Evolutionary conservation across 2,329 filamentous ascomycete species (phyloP).

Genomic region (Aotearoamyces nothofagi): DNA sequence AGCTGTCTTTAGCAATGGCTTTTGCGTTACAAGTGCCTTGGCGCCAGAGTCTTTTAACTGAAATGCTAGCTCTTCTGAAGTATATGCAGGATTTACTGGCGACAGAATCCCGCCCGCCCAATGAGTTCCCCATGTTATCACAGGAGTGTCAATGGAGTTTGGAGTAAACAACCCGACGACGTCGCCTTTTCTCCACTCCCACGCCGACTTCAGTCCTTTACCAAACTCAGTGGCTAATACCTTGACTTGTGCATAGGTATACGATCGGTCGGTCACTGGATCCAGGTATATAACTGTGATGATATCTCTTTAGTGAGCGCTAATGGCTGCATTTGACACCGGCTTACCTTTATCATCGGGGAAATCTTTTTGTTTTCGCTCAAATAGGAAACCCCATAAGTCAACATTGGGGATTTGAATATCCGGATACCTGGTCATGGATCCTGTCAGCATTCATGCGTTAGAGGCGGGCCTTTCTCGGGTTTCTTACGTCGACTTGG

Average conservation of each 20-base stretch:
- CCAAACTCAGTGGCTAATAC: conserved; percentile 60
- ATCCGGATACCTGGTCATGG: conserved; percentile 33
- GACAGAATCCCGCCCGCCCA: conserved; percentile 74
- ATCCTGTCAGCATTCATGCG: no score
- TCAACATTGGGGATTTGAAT: conserved; percentile 61
- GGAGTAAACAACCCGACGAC: conserved; percentile 72
- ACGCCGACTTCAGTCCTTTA: conserved; percentile 57
- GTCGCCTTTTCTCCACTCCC: conserved; percentile 71
- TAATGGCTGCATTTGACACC: no score
- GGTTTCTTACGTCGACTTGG: conserved; percentile 12
- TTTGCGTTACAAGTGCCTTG: conserved; percentile 61
- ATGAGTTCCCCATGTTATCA: conserved; percentile 60
- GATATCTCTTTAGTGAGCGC: conserved; percentile 2
- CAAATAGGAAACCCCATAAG: conserved; percentile 67
- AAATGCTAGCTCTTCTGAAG: conserved; percentile 65
- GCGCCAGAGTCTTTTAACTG: conserved; percentile 70
- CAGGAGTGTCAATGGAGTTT: conserved; percentile 72
- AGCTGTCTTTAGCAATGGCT: conserved; percentile 47
- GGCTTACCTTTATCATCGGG: conserved; percentile 60
- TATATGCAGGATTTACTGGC: conserved; percentile 85
- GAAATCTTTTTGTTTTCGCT: conserved; percentile 47
- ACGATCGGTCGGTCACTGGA: conserved; percentile 47
- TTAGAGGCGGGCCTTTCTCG: conserved; percentile 2
- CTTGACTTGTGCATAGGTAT: conserved; percentile 57
- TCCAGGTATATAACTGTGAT: conserved; percentile 61